A percentile compares a stretch with the other conserved stretches of the same genome.
Evolutionary conservation across 148 eudicot genomes (phyloP).

Genomic region (Rhododendron griersonianum): DNA sequence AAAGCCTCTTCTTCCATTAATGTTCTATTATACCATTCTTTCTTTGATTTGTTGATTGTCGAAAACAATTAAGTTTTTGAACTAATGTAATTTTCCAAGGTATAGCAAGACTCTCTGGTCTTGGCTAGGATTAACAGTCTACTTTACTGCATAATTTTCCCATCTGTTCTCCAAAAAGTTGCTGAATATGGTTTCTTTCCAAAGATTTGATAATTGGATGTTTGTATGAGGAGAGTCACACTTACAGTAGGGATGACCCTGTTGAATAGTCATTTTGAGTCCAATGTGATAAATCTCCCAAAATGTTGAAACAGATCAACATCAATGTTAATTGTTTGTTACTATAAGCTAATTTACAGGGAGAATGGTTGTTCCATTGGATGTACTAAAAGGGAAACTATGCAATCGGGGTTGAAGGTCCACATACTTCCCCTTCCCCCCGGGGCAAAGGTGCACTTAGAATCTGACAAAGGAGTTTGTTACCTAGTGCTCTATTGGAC

Average conservation of each 20-base stretch:
- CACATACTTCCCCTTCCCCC: background rate
- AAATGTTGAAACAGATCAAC: background rate
- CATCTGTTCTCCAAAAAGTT: background rate
- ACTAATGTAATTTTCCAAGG: background rate
- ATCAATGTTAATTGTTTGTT: background rate
- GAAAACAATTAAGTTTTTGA: background rate
- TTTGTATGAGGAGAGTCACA: background rate
- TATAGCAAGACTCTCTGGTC: background rate
- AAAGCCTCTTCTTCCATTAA: background rate
- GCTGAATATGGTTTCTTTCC: background rate
- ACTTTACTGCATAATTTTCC: background rate
- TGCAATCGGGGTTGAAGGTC: background rate
- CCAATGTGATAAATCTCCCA: background rate
- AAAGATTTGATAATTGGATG: background rate
- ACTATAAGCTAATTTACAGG: background rate
- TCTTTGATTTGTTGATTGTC: background rate
- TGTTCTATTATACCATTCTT: constrained; percentile 1
- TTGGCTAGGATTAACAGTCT: background rate
- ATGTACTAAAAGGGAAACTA: background rate
- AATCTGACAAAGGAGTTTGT: background rate
- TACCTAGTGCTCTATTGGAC: background rate
- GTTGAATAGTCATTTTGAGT: background rate
- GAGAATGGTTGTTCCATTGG: background rate
- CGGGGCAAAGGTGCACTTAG: background rate
- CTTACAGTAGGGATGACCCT: background rate